Conservation (phyloP, 176 grass and related monocot species). For the Tillandsia fasciculata region DNA sequence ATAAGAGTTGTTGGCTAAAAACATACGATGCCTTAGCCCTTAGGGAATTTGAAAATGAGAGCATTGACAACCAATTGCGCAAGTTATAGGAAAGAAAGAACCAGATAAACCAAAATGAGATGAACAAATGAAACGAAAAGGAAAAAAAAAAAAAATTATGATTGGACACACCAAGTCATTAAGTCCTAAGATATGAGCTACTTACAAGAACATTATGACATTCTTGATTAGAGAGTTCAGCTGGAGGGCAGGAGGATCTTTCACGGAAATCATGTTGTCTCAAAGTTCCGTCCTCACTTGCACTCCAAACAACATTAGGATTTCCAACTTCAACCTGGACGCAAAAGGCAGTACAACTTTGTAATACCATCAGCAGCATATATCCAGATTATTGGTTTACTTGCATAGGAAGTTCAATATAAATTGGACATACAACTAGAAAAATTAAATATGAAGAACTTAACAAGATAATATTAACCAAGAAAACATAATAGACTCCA, state of each 20-base stretch:
- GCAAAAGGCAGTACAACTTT: background rate
- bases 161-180: background rate
- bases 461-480: too few relatives aligned
- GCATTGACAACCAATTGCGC: background rate
- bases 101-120: background rate
- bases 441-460: too few relatives aligned
- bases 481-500: too few relatives aligned
- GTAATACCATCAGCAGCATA: background rate
- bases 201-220: constrained; percentile 89
- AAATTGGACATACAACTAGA: too few relatives aligned
- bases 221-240: constrained; percentile 74
- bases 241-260: constrained; percentile 63
- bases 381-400: background rate
- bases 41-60: too few relatives aligned
- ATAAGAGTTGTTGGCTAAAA: too few relatives aligned
- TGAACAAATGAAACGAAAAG: constrained; percentile 12
- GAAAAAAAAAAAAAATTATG: constrained; percentile 13
- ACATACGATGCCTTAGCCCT: too few relatives aligned
- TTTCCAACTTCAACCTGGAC: constrained; percentile 86
- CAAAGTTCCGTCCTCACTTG: constrained; percentile 93
- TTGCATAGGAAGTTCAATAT: too few relatives aligned
- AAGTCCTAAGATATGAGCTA: constrained; percentile 3
- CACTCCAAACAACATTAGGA: constrained; percentile 90
- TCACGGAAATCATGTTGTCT: constrained; percentile 95
- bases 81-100: background rate